Evolutionary conservation across 2,329 filamentous ascomycete species (phyloP), one percentile per base, ranked within the genome.

Genomic region (Cercospora zeina): DNA sequence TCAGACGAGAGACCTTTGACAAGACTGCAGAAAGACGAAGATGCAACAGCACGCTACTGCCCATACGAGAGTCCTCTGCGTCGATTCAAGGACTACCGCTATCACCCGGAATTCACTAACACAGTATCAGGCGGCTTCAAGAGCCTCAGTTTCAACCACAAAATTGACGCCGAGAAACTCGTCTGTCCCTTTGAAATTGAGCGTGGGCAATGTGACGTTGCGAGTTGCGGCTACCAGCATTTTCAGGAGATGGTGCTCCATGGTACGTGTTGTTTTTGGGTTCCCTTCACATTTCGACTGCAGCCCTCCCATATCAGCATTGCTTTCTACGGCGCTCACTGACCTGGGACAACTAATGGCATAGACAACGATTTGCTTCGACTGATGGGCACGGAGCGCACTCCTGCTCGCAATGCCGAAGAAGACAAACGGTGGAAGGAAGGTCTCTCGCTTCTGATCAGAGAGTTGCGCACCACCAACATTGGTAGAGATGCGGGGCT

Each of bases 91-190:
- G 89, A 90, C 37, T 99, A 90, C 77, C 91, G 93, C 69, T 97
- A 93, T 74, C 93, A 97, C 73, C 90, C 91, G 33, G 81, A 85
- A 56, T 97, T 87, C 77, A 80, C 82, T 67, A 76, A 88, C 54
- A 80, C 85, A 61, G 87, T 96, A 61, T 75, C 85, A 60, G 89
- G 88, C 65, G 93, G 93, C 47, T 88, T 92, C 73, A 88, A 89
- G 73, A 97, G 95, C 67, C 82, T 96, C 80, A 97, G 93, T 47
- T 97, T 93, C 79, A 97, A 91, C 78, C 90, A 96, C 77, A 88
- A 87, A 69, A 96, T 99, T 77, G 87, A 97, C 74, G 82, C 87
- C 24, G 82, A 85, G 64, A 87, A 84, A 69, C 84, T 85, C 65
- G 73, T 97, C 54, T 99, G 95, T 76, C 88, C 86, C 37, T 88